Evolutionary conservation across 257 asterid species (phyloP).

Genomic region (Nicotiana tabacum): DNA sequence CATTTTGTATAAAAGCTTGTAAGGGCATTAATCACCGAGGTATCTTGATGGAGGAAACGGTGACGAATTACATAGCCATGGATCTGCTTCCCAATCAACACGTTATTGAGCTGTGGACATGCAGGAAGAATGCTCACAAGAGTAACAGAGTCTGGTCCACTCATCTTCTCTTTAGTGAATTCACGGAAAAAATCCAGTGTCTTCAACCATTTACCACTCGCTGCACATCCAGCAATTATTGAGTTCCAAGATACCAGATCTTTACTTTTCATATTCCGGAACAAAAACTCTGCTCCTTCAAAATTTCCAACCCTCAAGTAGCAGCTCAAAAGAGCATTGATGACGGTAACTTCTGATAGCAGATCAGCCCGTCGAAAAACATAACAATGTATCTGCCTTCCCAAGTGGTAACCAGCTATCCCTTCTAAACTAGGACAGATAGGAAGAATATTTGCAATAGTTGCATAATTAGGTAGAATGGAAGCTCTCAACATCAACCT

Average conservation of each 20-base stretch:
- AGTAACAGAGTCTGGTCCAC: conserved; percentile 52
- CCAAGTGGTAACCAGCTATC: conserved; percentile 27
- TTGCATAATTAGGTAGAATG: conserved; percentile 59
- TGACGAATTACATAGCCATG: conserved; percentile 63
- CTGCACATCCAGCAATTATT: conserved; percentile 60
- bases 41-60: conserved; percentile 31
- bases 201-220: conserved; percentile 49
- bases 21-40: conserved; percentile 63
- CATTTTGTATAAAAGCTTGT: conserved; percentile 64
- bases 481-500: conserved; percentile 44
- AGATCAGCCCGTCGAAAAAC: conserved; percentile 50
- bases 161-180: conserved; percentile 29
- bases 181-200: conserved; percentile 42
- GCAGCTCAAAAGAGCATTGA: conserved; percentile 68
- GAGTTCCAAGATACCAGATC: conserved; percentile 84
- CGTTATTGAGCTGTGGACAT: conserved; percentile 42
- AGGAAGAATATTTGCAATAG: conserved; percentile 57
- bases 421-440: conserved; percentile 44
- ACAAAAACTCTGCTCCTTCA: conserved; percentile 44
- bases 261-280: conserved; percentile 40
- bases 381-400: conserved; percentile 63
- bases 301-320: conserved; percentile 50
- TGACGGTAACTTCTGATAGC: conserved; percentile 34
- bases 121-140: conserved; percentile 69
- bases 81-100: conserved; percentile 60